Conservation (phyloP, 371 early-diverging fungal species). For the Rhizopus sp. region DNA sequence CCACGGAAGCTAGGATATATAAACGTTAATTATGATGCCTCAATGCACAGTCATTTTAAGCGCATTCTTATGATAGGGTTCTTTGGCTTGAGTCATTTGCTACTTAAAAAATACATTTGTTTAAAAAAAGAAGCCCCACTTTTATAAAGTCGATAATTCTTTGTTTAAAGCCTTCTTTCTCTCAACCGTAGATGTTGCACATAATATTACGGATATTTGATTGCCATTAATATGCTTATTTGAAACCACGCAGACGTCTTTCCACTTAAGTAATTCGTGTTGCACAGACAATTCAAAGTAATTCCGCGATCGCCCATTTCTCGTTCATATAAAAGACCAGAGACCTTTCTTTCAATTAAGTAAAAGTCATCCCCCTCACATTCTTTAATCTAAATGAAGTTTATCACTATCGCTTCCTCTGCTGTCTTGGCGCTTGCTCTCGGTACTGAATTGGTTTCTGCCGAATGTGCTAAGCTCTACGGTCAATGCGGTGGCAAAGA, state of each 20-base stretch:
- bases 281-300: neutral
- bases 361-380: neutral
- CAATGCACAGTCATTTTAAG: too few relatives aligned
- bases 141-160: too few relatives aligned
- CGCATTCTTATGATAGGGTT: too few relatives aligned
- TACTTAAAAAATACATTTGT: too few relatives aligned
- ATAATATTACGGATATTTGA: neutral
- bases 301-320: neutral
- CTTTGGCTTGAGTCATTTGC: too few relatives aligned
- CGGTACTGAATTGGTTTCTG: constrained; percentile 1
- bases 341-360: neutral
- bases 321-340: neutral
- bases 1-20: too few relatives aligned
- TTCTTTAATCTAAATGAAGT: constrained; percentile 1
- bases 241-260: neutral
- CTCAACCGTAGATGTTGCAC: neutral
- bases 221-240: neutral
- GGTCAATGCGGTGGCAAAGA: constrained; percentile 33
- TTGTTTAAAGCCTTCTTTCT: too few relatives aligned
- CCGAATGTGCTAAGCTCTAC: constrained; percentile 19
- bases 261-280: neutral
- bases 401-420: neutral
- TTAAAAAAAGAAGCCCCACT: too few relatives aligned
- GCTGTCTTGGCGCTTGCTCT: constrained; percentile 1
- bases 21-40: too few relatives aligned